Percentiles rank a stretch among this genome's conserved stretches.
These are phyloP conservation scores for Ramaria sp. DNA, from an alignment of 768 basidiomycete genomes.

Conservation along the genomic window DNA sequence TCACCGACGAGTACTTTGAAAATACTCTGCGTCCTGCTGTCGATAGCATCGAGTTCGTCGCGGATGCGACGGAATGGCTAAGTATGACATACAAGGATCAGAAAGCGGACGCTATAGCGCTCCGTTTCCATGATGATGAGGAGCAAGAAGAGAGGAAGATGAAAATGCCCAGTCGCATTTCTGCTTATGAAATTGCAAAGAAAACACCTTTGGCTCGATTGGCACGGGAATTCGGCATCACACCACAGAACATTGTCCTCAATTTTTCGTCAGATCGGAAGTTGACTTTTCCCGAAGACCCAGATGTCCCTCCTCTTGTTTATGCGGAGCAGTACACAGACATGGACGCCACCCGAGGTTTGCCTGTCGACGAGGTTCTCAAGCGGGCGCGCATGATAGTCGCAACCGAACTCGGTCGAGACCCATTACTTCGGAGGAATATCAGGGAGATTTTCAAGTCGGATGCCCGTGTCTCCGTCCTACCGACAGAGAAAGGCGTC, in stretches of 20 bases:
- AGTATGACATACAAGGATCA: conserved; percentile 71
- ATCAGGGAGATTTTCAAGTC: conserved; percentile 67
- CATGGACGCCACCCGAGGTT: conserved; percentile 46
- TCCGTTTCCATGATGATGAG: conserved; percentile 65
- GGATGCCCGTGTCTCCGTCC: conserved; percentile 65
- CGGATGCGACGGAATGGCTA: conserved; percentile 89
- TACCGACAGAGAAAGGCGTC: conserved; percentile 78
- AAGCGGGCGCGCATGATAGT: conserved; percentile 73
- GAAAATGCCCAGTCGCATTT: conserved; percentile 76
- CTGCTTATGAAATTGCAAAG: conserved; percentile 76
- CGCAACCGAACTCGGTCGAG: conserved; percentile 84
- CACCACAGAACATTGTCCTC: conserved; percentile 72
- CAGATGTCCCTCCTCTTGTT: conserved; percentile 63
- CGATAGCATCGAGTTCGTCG: conserved; percentile 79
- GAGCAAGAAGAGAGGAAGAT: conserved; percentile 39
- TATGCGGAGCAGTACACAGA: conserved; percentile 84
- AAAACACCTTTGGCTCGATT: conserved; percentile 66
- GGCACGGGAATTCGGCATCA: conserved; percentile 82
- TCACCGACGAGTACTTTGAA: conserved; percentile 68
- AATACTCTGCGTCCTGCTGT: conserved; percentile 53
- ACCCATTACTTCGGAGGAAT: conserved; percentile 74
- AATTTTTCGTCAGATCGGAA: conserved; percentile 41
- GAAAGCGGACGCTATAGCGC: conserved; percentile 47
- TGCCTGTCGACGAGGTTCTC: conserved; percentile 56
- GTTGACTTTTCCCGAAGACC: conserved; percentile 65